Percentiles rank a stretch among this genome's conserved stretches.
phyloP scores from a whole-genome alignment of 1,139 yeast genomes.

The Magnusiomyces paraingens region DNA sequence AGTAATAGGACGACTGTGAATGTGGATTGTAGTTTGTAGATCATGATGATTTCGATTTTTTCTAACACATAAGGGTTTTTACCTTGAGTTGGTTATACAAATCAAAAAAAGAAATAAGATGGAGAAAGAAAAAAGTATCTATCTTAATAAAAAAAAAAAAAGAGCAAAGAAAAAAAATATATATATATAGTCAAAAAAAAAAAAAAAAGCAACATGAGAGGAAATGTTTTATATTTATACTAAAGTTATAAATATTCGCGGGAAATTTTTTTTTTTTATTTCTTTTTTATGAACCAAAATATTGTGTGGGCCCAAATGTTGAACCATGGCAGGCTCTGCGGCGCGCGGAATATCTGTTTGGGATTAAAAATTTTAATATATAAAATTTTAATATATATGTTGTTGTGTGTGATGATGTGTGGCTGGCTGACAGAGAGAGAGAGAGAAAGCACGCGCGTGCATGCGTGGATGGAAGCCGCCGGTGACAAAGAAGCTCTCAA shows the following conservation, averaged over 20 bases:
- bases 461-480: too few relatives aligned
- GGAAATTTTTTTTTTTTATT: too few relatives aligned
- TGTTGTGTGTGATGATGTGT: too few relatives aligned
- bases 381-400: too few relatives aligned
- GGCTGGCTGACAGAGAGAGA: too few relatives aligned
- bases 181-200: not conserved
- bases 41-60: not conserved
- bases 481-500: too few relatives aligned
- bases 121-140: not conserved
- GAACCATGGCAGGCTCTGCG: too few relatives aligned
- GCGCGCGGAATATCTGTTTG: too few relatives aligned
- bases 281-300: not conserved
- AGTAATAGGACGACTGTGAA: not conserved
- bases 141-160: not conserved
- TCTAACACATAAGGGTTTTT: not conserved
- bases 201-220: not conserved
- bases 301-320: not conserved
- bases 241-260: too few relatives aligned
- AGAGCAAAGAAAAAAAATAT: not conserved
- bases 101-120: not conserved
- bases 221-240: too few relatives aligned
- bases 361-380: too few relatives aligned
- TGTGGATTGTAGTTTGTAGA: not conserved
- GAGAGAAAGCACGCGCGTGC: too few relatives aligned
- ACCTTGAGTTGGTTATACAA: not conserved